Evolutionary conservation across 179 eudicot species (phyloP), one percentile per base, ranked within the genome.

Genomic region (Silene vulgaris): DNA sequence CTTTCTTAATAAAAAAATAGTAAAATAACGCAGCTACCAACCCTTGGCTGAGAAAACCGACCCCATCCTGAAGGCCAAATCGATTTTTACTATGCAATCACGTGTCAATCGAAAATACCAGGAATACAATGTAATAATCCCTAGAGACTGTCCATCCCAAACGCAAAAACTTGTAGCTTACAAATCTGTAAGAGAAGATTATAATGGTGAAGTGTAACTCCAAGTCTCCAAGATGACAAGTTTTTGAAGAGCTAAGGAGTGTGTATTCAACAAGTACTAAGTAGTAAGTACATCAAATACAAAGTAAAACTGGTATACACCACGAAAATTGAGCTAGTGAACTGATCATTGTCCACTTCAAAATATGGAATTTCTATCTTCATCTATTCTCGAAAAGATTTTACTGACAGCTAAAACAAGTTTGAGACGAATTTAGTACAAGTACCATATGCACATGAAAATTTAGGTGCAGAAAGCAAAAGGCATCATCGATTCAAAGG

Each of bases 401-500:
- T 68, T 68, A 35, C 40, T 60, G 17, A 43, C 62, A 35, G 35
- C 70, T 74, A 67, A 62, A 71, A 71, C 67, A 71, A 40, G 54
- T 74, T 40, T 35, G 74, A 52, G 40, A 71, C 21, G 29, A 7
- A 26, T 69, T 50, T 28, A 28, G 74, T 71, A 71, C 61, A 71
- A 68, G 56, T n/a, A 19, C 74, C 74, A 59, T 60, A 79, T 74
- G 43, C 74, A 82, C 71, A 76, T 57, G 75, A 72, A 70, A 79
- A 79, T 59, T 48, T 72, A 21, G 57, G 37, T 14, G 30, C 71
- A 52, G 35, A 74, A 76, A 45, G 4, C 90, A 28, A 71, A 52
- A 71, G 37, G 74, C 50, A 71, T 71, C 88, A 90, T 89, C 90
- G 83, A 74, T 82, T 83, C 74, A 94, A 57, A 35, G 97, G 92